Evolutionary conservation across 2,329 filamentous ascomycete genomes (phyloP), one percentile per base, ranked within the genome.

Genomic region (Microdochium bolleyi): DNA sequence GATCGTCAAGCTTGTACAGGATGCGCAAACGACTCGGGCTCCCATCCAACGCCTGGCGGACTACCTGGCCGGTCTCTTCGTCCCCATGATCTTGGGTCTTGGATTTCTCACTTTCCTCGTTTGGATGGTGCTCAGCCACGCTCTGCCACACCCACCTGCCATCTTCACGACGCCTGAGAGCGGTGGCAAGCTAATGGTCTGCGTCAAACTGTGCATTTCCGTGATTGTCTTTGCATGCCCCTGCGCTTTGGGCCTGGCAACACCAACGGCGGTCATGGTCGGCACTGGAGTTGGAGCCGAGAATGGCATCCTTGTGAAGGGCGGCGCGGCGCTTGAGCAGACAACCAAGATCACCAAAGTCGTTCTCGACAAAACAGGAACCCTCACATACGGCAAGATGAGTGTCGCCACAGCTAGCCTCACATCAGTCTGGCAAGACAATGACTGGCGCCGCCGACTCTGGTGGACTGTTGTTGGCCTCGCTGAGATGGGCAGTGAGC

Each of bases 141-240:
- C 90, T 32, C 74, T 99, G 27, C 70, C 83, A 0, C 77, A 92
- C 64, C 92, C 92, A n/a, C 94, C 94, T 2, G 80, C 85, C 64
- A 92, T 97, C 57, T 99, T 99, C 70, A 73, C 87, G 24, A 79
- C 88, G 55, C 84, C 86, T 54, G 80, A 82, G 48, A 92, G 88
- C 63, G 94, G 94, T 56, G 94, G 94, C 53, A 92, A 89, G 66
- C 76, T 96, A 57, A 96, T 99, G 89, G 89, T 97, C 2, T 99
- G 94, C 66, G 76, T 97, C 57, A 95, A 97, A 74, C 84, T 99
- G 16, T 97, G 94, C 71, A 99, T 99, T 61, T 95, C 94, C 0
- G 94, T 99, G 59, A 95, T 99, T 64, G 94, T 97, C 21, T 96
- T 99, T 68, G 94, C 94, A 3, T 99, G 94, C 65, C 94, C 94